phyloP scores from a whole-genome alignment of 768 basidiomycete genomes.

The Fibroporia radiculosa region DNA sequence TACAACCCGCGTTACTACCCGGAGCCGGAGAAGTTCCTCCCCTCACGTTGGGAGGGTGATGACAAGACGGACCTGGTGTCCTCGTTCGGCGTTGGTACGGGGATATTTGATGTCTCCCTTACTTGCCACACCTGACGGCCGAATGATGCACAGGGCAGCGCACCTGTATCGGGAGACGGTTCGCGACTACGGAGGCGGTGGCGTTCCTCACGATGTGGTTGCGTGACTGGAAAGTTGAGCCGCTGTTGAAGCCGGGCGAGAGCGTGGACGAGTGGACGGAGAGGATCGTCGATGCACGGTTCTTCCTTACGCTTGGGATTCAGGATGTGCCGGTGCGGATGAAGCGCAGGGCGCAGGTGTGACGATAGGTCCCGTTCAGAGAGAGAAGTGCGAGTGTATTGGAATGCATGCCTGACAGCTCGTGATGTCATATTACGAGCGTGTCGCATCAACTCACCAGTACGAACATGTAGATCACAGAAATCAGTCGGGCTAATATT shows the following conservation, averaged over 20 bases:
- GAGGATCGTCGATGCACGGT: neutral
- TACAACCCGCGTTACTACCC: constrained; percentile 29
- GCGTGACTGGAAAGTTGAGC: constrained; percentile 46
- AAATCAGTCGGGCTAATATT: too few species aligned
- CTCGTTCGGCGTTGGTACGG: constrained; percentile 15
- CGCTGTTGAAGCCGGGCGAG: constrained; percentile 31
- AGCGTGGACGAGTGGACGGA: constrained; percentile 15
- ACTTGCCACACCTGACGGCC: neutral
- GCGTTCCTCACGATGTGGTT: constrained; percentile 44
- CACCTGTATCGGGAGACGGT: constrained; percentile 46
- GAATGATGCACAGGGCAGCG: constrained; percentile 33
- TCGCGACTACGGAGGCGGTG: constrained; percentile 45
- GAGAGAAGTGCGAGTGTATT: too few species aligned
- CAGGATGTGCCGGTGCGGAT: neutral
- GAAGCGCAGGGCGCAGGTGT: neutral
- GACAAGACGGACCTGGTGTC: constrained; percentile 9
- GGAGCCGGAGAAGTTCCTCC: constrained; percentile 28
- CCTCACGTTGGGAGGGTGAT: constrained; percentile 31
- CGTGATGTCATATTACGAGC: too few species aligned
- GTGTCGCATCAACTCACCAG: too few species aligned
- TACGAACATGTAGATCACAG: too few species aligned
- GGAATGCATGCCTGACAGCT: too few species aligned
- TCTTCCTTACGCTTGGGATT: neutral
- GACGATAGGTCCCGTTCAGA: too few species aligned
- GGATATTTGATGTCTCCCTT: too few species aligned